Percentiles rank a stretch among this genome's conserved stretches.
Conservation (phyloP, 257 asterid species). For the Solanum bukasovii region DNA sequence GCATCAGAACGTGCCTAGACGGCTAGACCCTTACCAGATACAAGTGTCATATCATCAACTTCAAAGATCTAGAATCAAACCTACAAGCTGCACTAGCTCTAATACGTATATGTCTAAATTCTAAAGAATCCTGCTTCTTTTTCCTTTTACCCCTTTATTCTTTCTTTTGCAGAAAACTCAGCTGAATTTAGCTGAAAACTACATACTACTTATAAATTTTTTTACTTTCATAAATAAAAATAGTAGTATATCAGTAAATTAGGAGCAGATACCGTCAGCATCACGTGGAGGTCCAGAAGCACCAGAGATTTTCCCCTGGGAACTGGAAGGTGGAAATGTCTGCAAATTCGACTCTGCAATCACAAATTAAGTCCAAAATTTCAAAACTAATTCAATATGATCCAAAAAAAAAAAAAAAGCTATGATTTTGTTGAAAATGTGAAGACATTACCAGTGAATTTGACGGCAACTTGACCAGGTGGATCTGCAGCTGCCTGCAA, state of each 20-base stretch:
- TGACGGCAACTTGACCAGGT: conserved; percentile 60
- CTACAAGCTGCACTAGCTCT: neutral
- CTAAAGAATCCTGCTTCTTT: neutral
- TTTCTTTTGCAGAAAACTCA: neutral
- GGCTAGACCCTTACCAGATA: neutral
- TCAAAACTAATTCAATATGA: neutral
- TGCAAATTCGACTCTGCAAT: conserved; percentile 80
- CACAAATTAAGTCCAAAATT: conserved; percentile 6
- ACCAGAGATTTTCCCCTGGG: conserved; percentile 83
- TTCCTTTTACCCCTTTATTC: neutral
- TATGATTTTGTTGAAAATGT: neutral
- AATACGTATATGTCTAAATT: neutral
- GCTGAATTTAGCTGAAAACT: neutral
- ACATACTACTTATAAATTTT: neutral
- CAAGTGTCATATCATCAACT: neutral
- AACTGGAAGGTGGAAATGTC: conserved; percentile 78
- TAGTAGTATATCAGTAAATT: neutral
- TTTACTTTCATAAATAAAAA: neutral
- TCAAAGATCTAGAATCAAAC: neutral
- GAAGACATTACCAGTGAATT: conserved; percentile 46
- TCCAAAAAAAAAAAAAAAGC: neutral
- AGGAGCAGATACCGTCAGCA: conserved; percentile 64
- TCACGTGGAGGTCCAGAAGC: conserved; percentile 92
- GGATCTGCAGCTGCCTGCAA: conserved; percentile 68
- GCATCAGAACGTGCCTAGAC: neutral